These are phyloP conservation scores for Picochlorum sp. DNA, from an alignment of 139 green algal genomes.

Conservation along the genomic window DNA sequence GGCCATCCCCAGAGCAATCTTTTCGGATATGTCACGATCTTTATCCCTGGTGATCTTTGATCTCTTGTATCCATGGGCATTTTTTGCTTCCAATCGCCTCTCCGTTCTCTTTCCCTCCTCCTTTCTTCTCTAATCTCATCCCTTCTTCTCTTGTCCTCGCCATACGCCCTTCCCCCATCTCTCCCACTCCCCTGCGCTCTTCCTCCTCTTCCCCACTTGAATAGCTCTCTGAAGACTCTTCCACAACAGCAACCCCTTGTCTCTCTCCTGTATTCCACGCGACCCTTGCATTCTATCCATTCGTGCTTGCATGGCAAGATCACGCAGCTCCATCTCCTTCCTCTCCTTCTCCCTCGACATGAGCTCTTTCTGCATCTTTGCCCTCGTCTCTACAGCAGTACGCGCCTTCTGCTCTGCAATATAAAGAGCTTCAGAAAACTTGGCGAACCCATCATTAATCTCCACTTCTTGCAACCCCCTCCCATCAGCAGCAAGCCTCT, in stretches of 20 bases:
- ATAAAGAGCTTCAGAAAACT: conserved; percentile 87
- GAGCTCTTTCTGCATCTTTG: conserved; percentile 80
- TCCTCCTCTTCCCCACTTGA: conserved; percentile 2
- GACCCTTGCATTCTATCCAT: conserved; percentile 64
- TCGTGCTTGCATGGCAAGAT: conserved; percentile 82
- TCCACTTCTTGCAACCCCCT: conserved; percentile 87
- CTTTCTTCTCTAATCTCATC: conserved; percentile 76
- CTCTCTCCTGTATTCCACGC: neutral
- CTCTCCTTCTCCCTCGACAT: conserved; percentile 72
- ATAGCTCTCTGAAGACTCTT: conserved; percentile 4
- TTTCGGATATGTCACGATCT: conserved; percentile 90
- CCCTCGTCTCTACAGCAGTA: conserved; percentile 54
- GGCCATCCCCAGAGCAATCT: conserved; percentile 71
- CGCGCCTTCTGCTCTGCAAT: conserved; percentile 90
- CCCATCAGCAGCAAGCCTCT: conserved; percentile 94
- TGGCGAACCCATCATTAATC: conserved; percentile 94
- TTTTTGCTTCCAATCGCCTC: conserved; percentile 64
- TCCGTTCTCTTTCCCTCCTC: conserved; percentile 86
- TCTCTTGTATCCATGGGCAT: conserved; percentile 70
- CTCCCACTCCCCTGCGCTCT: neutral
- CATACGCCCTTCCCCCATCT: conserved; percentile 47
- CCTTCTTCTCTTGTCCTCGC: conserved; percentile 60
- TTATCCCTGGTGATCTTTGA: conserved; percentile 87
- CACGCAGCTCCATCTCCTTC: conserved; percentile 89
- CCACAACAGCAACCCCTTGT: conserved; percentile 5